These are phyloP conservation scores for Globisporangium nodosum DNA, from an alignment of 352 stramenopile genomes.

Conservation along the genomic window DNA sequence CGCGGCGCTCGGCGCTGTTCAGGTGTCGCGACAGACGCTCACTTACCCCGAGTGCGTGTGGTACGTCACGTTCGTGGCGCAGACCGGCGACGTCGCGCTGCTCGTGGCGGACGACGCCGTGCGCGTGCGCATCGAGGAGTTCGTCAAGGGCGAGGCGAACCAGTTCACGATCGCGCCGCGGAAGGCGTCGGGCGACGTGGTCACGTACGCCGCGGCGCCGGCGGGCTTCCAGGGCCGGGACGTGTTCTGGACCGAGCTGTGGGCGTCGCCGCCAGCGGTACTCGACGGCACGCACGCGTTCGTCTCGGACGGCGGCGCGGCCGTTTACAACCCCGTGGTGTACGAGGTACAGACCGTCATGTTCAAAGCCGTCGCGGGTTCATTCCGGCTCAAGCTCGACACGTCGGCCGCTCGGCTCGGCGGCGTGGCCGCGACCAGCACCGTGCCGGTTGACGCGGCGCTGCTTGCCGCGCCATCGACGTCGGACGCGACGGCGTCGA, in stretches of 20 bases:
- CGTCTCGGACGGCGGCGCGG: conserved; percentile 88
- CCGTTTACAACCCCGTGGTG: conserved; percentile 85
- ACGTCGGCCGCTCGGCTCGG: conserved; percentile 48
- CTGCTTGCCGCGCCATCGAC: conserved; percentile 25
- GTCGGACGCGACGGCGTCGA: conserved; percentile 46
- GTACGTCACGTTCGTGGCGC: conserved; percentile 84
- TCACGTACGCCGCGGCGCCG: conserved; percentile 83
- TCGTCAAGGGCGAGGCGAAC: conserved; percentile 92
- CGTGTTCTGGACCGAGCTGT: conserved; percentile 95
- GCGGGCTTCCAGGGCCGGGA: conserved; percentile 87
- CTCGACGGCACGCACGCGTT: conserved; percentile 89
- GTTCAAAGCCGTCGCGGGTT: conserved; percentile 51
- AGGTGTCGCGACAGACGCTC: conserved; percentile 51
- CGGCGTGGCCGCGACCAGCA: conserved; percentile 38
- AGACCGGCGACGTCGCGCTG: conserved; percentile 76
- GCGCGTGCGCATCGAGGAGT: conserved; percentile 75
- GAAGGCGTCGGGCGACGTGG: conserved; percentile 86
- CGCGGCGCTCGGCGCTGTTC: conserved; percentile 36
- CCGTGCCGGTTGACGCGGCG: conserved; percentile 36
- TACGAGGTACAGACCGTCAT: conserved; percentile 90
- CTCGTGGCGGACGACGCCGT: conserved; percentile 44
- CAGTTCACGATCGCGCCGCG: conserved; percentile 94
- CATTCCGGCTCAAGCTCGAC: conserved; percentile 76
- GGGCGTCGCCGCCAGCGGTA: conserved; percentile 68
- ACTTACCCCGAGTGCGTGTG: conserved; percentile 53